phyloP scores from a whole-genome alignment of 108 stramenopile genomes.

The Cyclostephanos invisitatus region DNA sequence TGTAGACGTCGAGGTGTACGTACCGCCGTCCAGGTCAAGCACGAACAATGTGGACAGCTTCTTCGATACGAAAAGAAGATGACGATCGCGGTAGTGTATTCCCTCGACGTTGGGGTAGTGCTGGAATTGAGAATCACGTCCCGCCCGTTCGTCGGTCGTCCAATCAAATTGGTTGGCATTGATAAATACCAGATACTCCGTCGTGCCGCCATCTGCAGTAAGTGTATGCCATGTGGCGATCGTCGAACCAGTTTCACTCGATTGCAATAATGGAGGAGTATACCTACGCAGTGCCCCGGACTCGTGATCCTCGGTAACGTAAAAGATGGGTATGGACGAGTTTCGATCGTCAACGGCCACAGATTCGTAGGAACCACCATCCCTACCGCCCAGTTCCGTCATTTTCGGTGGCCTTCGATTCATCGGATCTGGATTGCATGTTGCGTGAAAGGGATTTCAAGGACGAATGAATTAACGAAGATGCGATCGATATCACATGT shows the following conservation, averaged over 20 bases:
- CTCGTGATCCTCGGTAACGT: constrained; percentile 55
- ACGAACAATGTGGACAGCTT: constrained; percentile 20
- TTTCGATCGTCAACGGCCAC: constrained; percentile 41
- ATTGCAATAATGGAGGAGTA: constrained; percentile 34
- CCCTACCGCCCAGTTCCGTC: constrained; percentile 15
- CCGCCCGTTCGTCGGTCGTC: constrained; percentile 32
- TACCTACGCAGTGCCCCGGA: constrained; percentile 51
- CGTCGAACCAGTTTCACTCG: not conserved
- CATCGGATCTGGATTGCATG: constrained; percentile 1
- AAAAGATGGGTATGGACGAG: constrained; percentile 24
- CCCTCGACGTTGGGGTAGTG: constrained; percentile 48
- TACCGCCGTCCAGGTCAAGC: constrained; percentile 29
- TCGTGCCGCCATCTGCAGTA: not conserved
- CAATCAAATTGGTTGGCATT: constrained; percentile 35
- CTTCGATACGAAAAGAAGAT: constrained; percentile 49
- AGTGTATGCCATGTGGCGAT: constrained; percentile 3
- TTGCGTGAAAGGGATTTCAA: not conserved
- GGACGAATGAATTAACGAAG: not conserved
- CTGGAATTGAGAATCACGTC: constrained; percentile 14
- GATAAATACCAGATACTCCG: constrained; percentile 7
- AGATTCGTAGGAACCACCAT: constrained; percentile 38
- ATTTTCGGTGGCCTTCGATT: not conserved
- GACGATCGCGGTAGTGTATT: constrained; percentile 39
- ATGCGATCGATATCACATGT: not conserved
- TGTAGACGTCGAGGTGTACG: constrained; percentile 8